Base-by-base conservation (phyloP, 2,329 filamentous ascomycete genomes). In the Colletotrichum karsti region DNA sequence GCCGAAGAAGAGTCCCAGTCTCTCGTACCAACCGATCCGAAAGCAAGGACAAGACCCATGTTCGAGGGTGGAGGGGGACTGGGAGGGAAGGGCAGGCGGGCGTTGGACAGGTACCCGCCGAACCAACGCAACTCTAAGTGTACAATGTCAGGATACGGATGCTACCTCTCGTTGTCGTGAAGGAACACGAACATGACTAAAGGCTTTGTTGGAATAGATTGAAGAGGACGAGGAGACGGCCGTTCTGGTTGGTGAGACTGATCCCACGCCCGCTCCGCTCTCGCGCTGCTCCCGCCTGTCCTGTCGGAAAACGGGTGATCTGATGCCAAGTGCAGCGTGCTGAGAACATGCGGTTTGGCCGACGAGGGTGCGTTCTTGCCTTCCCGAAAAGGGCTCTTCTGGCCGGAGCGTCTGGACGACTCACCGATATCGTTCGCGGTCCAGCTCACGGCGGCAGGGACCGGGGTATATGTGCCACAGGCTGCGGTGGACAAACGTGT, bases 71-170 rank as follows among this genome's bases (percentile, higher is more conserved):
- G n/a, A n/a, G n/a, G n/a, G n/a, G n/a, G n/a, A n/a, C n/a, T n/a
- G n/a, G n/a, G 41, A 44, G 41, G 41, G 10, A 22, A 44, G 41
- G 18, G 59, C n/a, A n/a, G 46, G 20, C 15, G 18, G 22, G 48
- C 48, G 58, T 55, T 48, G 50, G 28, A 50, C 53, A 42, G 33
- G 20, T 53, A 60, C 28, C 56, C 63, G 56, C 63, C 63, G 56
- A 61, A 53, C 63, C 56, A 66, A 66, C 56, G 56, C 56, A 66
- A 61, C 56, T 61, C 46, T 46, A 65, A 60, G 55, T 60, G 56
- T 59, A 64, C 44, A n/a, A 35, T 53, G 30, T 35, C n/a, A 37
- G 51, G 20, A 26, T 64, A 51, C 62, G 24, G 44, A 13, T 46
- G 62, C 42, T 22, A 22, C 30, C 50, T 44, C 28, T 28, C 10